Evolutionary conservation across 2,329 filamentous ascomycete species (phyloP), one percentile per base, ranked within the genome.

Genomic region (Davidsoniella virescens): DNA sequence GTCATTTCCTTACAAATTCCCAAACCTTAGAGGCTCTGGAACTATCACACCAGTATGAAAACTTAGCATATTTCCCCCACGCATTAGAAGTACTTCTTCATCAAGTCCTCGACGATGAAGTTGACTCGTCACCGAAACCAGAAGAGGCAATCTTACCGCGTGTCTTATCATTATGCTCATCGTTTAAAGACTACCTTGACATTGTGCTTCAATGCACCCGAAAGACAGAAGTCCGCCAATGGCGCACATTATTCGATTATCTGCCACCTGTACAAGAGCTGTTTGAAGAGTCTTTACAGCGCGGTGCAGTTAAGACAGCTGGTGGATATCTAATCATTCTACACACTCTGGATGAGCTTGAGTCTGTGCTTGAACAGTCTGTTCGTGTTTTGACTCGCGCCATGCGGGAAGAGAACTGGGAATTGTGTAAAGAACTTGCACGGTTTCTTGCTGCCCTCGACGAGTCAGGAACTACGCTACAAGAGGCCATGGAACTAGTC

Each of bases 161-260:
- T 3, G 77, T 81, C 2, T 62, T 80, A 18, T 80, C 76, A 0
- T 69, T 81, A 7, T 62, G 80, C 52, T 84, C 83, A 0, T 85
- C 81, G 1, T 84, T 87, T 63, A 82, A 80, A 51, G 78, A 87
- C 52, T 98, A 95, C 60, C 78, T 96, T 14, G 90, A 96, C 59
- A 92, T 96, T 52, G 82, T 98, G 20, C 83, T 98, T 17, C 92
- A 94, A 65, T 98, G 92, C 65, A 95, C 92, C 1, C 82, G 92
- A 50, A 98, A 98, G 65, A 98, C 92, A 0, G 92, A 98, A 61
- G 80, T 94, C 6, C 80, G 90, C 38, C 94, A 87, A 51, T 98
- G 92, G 92, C 80, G 84, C 53, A 95, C 92, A 0, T 71, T 98
- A 1, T 98, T 98, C 63, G 79, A 81, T 4, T 87, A 95, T 59